Conservation (phyloP, 2,329 filamentous ascomycete species). For the Juglanconis juglandina region DNA sequence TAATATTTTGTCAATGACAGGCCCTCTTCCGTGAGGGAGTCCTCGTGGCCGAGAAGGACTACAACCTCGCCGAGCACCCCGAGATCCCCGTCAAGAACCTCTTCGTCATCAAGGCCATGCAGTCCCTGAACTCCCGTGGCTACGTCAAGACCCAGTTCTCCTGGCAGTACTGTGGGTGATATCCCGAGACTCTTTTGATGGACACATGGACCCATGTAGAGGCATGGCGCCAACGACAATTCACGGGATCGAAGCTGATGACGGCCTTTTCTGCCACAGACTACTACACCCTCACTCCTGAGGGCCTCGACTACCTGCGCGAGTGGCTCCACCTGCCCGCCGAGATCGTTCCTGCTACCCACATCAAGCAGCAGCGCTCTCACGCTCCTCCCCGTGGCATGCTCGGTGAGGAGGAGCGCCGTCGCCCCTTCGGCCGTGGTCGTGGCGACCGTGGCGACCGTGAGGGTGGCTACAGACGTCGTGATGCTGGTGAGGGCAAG, state of each 20-base stretch:
- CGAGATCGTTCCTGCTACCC: conserved; percentile 98
- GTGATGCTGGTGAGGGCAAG: conserved; percentile 82
- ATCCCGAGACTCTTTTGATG: neutral
- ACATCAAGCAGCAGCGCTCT: conserved; percentile 99
- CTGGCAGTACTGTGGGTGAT: conserved; percentile 76
- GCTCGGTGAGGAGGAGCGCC: conserved; percentile 81
- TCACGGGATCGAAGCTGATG: neutral
- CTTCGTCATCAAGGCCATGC: conserved; percentile 97
- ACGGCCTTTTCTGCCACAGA: conserved; percentile 34
- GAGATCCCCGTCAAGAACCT: conserved; percentile 99
- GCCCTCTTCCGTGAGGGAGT: conserved; percentile 87
- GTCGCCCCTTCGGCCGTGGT: conserved; percentile 75
- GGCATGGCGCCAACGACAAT: neutral
- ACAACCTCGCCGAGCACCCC: conserved; percentile 94
- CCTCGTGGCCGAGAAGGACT: conserved; percentile 99
- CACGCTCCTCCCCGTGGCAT: conserved; percentile 98
- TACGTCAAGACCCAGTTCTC: conserved; percentile 99
- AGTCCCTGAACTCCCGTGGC: conserved; percentile 96
- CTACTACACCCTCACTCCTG: conserved; percentile 99
- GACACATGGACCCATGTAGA: neutral
- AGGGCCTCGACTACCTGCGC: conserved; percentile 99
- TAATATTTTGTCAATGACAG: conserved; percentile 26
- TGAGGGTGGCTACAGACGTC: conserved; percentile 88
- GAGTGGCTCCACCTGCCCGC: conserved; percentile 99
- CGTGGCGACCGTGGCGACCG: conserved; percentile 69